These are phyloP conservation scores for Citrullus mucosospermus DNA, from an alignment of 306 rosid species.

Conservation along the genomic window DNA sequence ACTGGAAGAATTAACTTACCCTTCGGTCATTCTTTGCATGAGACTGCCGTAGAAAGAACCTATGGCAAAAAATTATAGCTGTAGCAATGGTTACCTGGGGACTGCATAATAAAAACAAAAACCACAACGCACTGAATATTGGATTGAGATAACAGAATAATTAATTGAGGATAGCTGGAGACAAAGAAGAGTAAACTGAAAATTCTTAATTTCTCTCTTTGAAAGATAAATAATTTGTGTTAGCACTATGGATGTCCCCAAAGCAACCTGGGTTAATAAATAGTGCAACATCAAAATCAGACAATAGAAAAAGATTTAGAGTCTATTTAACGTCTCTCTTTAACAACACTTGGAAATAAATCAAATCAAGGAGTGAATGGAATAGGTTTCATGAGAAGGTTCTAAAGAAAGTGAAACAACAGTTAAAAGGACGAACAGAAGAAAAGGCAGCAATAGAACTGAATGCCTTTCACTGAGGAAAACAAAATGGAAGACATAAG, in stretches of 20 bases:
- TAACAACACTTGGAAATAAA: not conserved
- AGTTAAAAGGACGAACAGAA: not conserved
- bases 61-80: conserved; percentile 90
- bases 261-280: not conserved
- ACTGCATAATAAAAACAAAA: conserved; percentile 35
- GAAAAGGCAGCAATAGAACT: not conserved
- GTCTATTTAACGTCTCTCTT: not conserved
- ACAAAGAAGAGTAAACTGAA: not conserved
- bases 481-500: not conserved
- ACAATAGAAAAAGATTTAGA: not conserved
- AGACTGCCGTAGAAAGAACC: conserved; percentile 93
- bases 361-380: not conserved
- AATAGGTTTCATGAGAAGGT: not conserved
- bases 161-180: not conserved
- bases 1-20: conserved; percentile 36
- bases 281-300: not conserved
- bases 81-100: conserved; percentile 98
- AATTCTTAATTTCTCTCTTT: not conserved
- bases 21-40: conserved; percentile 95
- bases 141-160: not conserved
- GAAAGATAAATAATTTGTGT: not conserved
- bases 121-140: not conserved
- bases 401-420: not conserved
- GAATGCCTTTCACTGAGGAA: not conserved
- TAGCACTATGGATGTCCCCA: not conserved